A percentile compares a stretch with the other conserved stretches of the same genome.
These are phyloP conservation scores for Colletotrichum horii DNA, from an alignment of 2,329 filamentous ascomycete species.

Conservation along the genomic window DNA sequence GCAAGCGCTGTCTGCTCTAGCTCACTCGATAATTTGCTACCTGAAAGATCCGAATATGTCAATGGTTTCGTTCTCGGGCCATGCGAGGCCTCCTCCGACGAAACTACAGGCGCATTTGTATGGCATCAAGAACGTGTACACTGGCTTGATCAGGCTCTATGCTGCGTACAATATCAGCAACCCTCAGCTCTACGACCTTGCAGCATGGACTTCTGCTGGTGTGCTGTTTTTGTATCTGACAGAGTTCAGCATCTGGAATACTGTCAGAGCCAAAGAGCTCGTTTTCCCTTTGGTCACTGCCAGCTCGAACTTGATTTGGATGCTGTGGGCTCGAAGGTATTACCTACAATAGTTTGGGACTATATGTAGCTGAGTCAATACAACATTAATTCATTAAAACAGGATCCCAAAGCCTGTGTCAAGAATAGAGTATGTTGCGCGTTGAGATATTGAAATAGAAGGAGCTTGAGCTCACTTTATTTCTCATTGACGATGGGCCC, in stretches of 20 bases:
- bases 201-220: constrained; percentile 33
- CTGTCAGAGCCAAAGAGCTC: neutral
- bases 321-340: neutral
- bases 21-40: constrained; percentile 31
- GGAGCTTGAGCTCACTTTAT: too few relatives aligned
- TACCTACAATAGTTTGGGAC: neutral
- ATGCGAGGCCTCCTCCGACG: constrained; percentile 27
- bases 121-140: constrained; percentile 40
- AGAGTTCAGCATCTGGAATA: neutral
- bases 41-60: constrained; percentile 19
- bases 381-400: too few relatives aligned
- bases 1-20: neutral
- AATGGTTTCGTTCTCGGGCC: constrained; percentile 32
- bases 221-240: constrained; percentile 22
- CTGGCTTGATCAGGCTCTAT: constrained; percentile 35
- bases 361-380: too few relatives aligned
- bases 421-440: too few relatives aligned
- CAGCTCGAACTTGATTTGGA: neutral
- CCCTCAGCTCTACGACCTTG: constrained; percentile 35
- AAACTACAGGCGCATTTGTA: constrained; percentile 37
- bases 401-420: too few relatives aligned
- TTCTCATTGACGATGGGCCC: too few relatives aligned
- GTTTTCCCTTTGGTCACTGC: neutral
- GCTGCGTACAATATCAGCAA: constrained; percentile 38
- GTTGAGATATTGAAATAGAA: too few relatives aligned